Evolutionary conservation across 805 yeast genomes (phyloP).

Genomic region (Wickerhamiella siamensis): DNA sequence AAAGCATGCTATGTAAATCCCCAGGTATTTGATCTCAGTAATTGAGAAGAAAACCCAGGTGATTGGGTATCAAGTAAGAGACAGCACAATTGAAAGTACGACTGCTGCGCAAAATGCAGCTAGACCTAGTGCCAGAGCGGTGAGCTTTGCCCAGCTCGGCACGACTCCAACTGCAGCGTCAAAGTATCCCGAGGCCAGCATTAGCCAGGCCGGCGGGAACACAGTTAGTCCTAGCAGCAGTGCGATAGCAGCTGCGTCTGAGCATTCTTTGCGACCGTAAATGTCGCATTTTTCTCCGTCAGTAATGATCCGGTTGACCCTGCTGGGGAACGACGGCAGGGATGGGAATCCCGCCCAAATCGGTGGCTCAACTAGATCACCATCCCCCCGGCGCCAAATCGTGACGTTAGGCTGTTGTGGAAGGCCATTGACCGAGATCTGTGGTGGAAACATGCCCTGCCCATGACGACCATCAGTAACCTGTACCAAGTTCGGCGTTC

Average conservation of each 20-base stretch:
- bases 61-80: not conserved
- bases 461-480: conserved; percentile 2
- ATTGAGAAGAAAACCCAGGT: too few relatives aligned
- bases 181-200: conserved; percentile 26
- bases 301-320: not conserved
- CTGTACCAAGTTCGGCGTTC: conserved; percentile 4
- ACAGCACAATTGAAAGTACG: conserved; percentile 31
- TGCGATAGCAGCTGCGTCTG: conserved; percentile 10
- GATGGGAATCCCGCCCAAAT: conserved; percentile 15
- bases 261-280: conserved; percentile 16
- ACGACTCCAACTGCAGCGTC: conserved; percentile 24
- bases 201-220: conserved; percentile 29
- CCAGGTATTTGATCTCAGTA: too few relatives aligned
- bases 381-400: not conserved
- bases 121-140: conserved; percentile 25
- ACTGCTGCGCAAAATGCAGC: conserved; percentile 28
- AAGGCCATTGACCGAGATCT: not conserved
- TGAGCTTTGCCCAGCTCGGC: conserved; percentile 20
- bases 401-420: not conserved
- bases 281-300: conserved; percentile 10
- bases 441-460: not conserved
- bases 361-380: conserved; percentile 5
- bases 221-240: conserved; percentile 15
- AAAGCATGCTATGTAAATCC: too few relatives aligned
- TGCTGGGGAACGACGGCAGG: conserved; percentile 12